phyloP scores from a whole-genome alignment of 805 yeast genomes.

The Nakazawaea populi region DNA sequence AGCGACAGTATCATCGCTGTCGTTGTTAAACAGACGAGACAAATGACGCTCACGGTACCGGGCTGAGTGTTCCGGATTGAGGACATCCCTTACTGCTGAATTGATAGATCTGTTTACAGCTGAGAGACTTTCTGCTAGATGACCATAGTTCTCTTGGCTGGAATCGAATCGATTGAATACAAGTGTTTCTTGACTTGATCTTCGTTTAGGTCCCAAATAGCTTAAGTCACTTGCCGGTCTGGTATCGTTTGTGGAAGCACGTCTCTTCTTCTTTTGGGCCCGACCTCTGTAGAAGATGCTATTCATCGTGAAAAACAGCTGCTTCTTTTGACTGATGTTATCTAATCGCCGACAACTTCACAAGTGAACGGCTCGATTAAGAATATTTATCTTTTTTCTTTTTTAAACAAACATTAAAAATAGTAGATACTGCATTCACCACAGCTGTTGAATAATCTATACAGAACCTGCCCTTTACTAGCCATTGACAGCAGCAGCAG shows the following conservation, averaged over 20 bases:
- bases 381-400: not conserved
- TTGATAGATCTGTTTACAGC: slow-evolving; percentile 6
- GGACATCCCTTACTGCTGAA: slow-evolving; percentile 6
- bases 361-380: not conserved
- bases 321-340: too few species aligned
- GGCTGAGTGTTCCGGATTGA: not conserved
- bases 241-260: slow-evolving; percentile 3
- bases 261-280: slow-evolving; percentile 2
- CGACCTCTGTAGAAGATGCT: slow-evolving; percentile 3
- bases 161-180: slow-evolving; percentile 8
- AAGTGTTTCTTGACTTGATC: slow-evolving; percentile 9
- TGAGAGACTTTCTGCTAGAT: slow-evolving; percentile 5
- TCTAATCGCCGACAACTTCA: too few species aligned
- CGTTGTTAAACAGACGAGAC: not conserved
- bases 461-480: too few species aligned
- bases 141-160: slow-evolving; percentile 10
- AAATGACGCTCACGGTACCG: not conserved
- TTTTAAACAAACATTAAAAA: too few species aligned
- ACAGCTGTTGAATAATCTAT: too few species aligned
- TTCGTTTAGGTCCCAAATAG: slow-evolving; percentile 8
- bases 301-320: not conserved
- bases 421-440: too few species aligned
- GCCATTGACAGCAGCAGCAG: too few species aligned
- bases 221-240: not conserved
- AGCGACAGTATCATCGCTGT: slow-evolving; percentile 10